phyloP scores from a whole-genome alignment of 2,329 filamentous ascomycete species.

The Torrubiella hemipterigena region DNA sequence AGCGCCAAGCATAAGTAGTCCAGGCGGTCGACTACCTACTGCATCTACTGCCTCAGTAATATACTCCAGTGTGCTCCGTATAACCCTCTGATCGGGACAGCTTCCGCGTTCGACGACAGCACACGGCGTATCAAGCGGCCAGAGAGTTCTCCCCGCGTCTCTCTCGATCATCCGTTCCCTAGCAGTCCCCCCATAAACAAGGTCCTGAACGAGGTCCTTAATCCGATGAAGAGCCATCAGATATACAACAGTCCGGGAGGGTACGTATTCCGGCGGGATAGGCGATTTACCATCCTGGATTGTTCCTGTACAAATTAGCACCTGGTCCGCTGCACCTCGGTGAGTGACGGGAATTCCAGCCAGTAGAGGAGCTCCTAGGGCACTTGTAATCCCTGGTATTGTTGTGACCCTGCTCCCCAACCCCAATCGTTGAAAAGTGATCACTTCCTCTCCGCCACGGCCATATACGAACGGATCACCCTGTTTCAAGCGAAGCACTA shows the following conservation, averaged over 20 bases:
- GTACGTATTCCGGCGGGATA: slow-evolving; percentile 63
- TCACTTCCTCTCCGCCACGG: slow-evolving; percentile 82
- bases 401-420: slow-evolving; percentile 54
- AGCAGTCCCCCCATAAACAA: too few species aligned
- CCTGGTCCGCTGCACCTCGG: slow-evolving; percentile 78
- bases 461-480: slow-evolving; percentile 96
- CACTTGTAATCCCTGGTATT: slow-evolving; percentile 81
- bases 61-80: slow-evolving; percentile 70
- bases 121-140: slow-evolving; percentile 72
- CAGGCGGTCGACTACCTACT: slow-evolving; percentile 80
- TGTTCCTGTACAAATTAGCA: slow-evolving; percentile 88
- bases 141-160: slow-evolving; percentile 32
- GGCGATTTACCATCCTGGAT: slow-evolving; percentile 79
- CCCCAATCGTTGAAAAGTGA: slow-evolving; percentile 65
- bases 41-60: slow-evolving; percentile 76
- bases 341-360: slow-evolving; percentile 82
- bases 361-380: slow-evolving; percentile 77
- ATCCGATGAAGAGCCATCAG: slow-evolving; percentile 90
- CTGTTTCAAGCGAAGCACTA: slow-evolving; percentile 83
- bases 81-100: slow-evolving; percentile 90
- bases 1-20: slow-evolving; percentile 71
- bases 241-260: slow-evolving; percentile 76
- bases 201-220: slow-evolving; percentile 55
- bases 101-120: slow-evolving; percentile 89
- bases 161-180: slow-evolving; percentile 15